Conservation (phyloP, 1,284 basidiomycete species). For the Cryptococcus sp. region DNA sequence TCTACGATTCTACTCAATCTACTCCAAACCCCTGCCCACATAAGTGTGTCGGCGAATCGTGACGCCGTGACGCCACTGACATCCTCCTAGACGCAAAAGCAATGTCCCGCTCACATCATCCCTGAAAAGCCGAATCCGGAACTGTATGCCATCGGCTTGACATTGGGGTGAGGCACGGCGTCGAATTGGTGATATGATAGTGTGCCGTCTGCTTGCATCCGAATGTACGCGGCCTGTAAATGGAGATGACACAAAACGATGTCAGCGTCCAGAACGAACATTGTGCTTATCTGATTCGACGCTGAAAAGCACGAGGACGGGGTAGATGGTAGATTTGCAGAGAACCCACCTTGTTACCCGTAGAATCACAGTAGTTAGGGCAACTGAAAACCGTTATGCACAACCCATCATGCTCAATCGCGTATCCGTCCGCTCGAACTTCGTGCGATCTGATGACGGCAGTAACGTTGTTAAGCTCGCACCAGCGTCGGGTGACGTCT, state of each 20-base stretch:
- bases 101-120: slow-evolving; percentile 12
- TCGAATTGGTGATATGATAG: slow-evolving; percentile 79
- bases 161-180: slow-evolving; percentile 80
- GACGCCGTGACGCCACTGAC: no score
- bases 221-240: slow-evolving; percentile 60
- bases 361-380: slow-evolving; percentile 54
- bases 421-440: slow-evolving; percentile 76
- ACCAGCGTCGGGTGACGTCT: slow-evolving; percentile 86
- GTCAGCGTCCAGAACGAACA: no score
- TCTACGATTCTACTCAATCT: no score
- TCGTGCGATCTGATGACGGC: slow-evolving; percentile 95
- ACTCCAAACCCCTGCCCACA: no score
- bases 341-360: slow-evolving; percentile 53
- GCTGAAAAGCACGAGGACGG: not conserved
- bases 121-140: slow-evolving; percentile 49
- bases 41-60: no score
- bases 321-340: no score
- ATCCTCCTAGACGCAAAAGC: not conserved
- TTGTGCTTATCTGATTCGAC: no score
- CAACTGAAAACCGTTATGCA: slow-evolving; percentile 55
- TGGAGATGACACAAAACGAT: no score
- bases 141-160: slow-evolving; percentile 90
- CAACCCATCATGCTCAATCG: slow-evolving; percentile 60
- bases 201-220: slow-evolving; percentile 75
- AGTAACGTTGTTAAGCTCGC: slow-evolving; percentile 79